phyloP scores from a whole-genome alignment of 306 rosid species.

The Purshia tridentata region DNA sequence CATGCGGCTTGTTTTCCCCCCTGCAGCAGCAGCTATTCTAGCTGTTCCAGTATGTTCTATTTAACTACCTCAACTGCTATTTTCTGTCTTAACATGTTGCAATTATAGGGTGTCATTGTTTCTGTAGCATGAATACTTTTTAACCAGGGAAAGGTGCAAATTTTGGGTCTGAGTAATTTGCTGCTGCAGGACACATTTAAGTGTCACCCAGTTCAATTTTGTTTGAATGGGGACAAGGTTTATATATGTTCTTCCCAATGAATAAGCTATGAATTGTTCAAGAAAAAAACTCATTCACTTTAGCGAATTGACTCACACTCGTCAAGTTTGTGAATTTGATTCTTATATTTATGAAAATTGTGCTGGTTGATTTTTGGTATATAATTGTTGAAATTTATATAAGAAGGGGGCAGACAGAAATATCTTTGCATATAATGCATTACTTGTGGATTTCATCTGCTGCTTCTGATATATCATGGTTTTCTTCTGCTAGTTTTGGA shows the following conservation, averaged over 20 bases:
- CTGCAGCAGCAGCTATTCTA: slow-evolving; percentile 66
- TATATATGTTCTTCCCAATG: no score
- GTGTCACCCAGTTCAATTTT: not conserved
- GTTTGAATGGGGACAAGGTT: not conserved
- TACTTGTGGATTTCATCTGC: not conserved
- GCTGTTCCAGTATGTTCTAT: slow-evolving; percentile 52
- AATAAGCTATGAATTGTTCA: no score
- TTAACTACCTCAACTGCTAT: not conserved
- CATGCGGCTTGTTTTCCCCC: slow-evolving; percentile 86
- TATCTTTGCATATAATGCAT: no score
- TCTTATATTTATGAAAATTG: no score
- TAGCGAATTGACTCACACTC: not conserved
- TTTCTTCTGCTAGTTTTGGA: slow-evolving; percentile 26
- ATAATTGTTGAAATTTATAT: no score
- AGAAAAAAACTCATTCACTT: not conserved
- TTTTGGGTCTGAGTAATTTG: not conserved
- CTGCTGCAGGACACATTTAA: not conserved
- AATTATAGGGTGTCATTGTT: not conserved
- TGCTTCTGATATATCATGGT: slow-evolving; percentile 8
- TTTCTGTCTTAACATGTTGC: not conserved
- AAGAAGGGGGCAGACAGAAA: no score
- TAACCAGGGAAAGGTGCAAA: not conserved
- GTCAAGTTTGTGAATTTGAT: not conserved
- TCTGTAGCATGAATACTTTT: not conserved
- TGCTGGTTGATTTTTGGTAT: not conserved